phyloP scores from a whole-genome alignment of 495 filamentous ascomycete species.

The Glonium stellatum region DNA sequence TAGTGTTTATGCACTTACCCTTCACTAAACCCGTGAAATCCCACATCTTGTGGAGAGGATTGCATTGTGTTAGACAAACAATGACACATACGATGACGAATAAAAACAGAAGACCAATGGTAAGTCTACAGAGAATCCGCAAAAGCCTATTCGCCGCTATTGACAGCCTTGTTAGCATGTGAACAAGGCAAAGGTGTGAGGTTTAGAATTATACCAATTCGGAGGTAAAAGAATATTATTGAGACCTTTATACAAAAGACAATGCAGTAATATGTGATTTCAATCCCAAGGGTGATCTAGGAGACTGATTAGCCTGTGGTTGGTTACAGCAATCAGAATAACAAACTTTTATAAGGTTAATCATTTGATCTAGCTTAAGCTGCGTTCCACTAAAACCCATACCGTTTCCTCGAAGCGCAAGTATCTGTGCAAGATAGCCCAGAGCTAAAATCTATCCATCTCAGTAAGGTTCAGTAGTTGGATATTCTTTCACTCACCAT shows the following conservation, averaged over 20 bases:
- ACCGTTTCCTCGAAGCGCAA: slow-evolving; percentile 14
- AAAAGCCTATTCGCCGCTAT: slow-evolving; percentile 4
- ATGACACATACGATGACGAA: slow-evolving; percentile 38
- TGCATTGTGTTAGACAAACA: slow-evolving; percentile 41
- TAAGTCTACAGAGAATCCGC: slow-evolving; percentile 24
- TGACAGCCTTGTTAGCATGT: slow-evolving; percentile 1
- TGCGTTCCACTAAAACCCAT: slow-evolving; percentile 18
- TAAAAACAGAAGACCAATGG: slow-evolving; percentile 36
- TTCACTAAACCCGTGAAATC: slow-evolving; percentile 35
- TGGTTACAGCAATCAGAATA: neutral
- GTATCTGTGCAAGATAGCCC: slow-evolving; percentile 22
- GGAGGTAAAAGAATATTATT: slow-evolving; percentile 44
- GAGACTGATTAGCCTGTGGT: neutral
- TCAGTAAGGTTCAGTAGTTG: neutral
- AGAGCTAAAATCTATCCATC: slow-evolving; percentile 13
- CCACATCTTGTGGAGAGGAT: slow-evolving; percentile 43
- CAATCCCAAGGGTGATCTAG: slow-evolving; percentile 38
- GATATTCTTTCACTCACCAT: neutral
- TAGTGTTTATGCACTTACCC: slow-evolving; percentile 44
- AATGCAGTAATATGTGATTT: slow-evolving; percentile 41
- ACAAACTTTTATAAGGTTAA: slow-evolving; percentile 11
- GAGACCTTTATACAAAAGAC: slow-evolving; percentile 42
- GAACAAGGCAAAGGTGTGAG: neutral
- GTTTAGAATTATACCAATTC: slow-evolving; percentile 37
- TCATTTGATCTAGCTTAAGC: slow-evolving; percentile 13